Conservation (phyloP, 495 filamentous ascomycete species). For the Hypoxylon cercidicola region DNA sequence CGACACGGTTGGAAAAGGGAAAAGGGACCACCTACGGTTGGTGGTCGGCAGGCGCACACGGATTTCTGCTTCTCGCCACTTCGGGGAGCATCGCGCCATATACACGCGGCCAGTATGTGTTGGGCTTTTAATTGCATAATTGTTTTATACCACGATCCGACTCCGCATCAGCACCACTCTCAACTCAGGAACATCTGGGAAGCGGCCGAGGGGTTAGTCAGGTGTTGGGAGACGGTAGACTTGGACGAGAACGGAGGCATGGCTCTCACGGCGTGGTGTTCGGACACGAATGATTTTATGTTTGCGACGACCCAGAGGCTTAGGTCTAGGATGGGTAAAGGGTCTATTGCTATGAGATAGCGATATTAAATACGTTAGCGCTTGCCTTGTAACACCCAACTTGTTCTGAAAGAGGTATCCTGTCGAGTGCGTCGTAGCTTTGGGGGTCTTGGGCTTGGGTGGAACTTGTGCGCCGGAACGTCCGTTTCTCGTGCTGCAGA, state of each 20-base stretch:
- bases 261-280: conserved; percentile 17
- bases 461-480: conserved; percentile 18
- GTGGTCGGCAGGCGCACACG: conserved; percentile 6
- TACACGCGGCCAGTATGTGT: conserved; percentile 1
- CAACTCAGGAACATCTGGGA: conserved; percentile 12
- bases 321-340: conserved; percentile 18
- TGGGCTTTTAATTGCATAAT: conserved; percentile 37
- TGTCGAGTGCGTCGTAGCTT: conserved; percentile 35
- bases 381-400: conserved; percentile 4
- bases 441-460: conserved; percentile 6
- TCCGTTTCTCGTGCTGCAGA: conserved; percentile 23
- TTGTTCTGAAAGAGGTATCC: conserved; percentile 16
- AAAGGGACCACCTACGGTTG: conserved; percentile 17
- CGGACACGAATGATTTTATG: conserved; percentile 25
- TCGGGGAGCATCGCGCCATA: conserved; percentile 3
- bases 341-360: conserved; percentile 35
- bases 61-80: conserved; percentile 4
- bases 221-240: conserved; percentile 4
- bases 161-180: conserved; percentile 13
- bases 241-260: conserved; percentile 12
- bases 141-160: conserved; percentile 11
- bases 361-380: conserved; percentile 35
- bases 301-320: conserved; percentile 19
- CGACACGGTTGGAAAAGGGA: conserved; percentile 32
- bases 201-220: conserved; percentile 1